Evolutionary conservation across 2,329 filamentous ascomycete genomes (phyloP), one percentile per base, ranked within the genome.

Genomic region (Colletotrichum melonis): DNA sequence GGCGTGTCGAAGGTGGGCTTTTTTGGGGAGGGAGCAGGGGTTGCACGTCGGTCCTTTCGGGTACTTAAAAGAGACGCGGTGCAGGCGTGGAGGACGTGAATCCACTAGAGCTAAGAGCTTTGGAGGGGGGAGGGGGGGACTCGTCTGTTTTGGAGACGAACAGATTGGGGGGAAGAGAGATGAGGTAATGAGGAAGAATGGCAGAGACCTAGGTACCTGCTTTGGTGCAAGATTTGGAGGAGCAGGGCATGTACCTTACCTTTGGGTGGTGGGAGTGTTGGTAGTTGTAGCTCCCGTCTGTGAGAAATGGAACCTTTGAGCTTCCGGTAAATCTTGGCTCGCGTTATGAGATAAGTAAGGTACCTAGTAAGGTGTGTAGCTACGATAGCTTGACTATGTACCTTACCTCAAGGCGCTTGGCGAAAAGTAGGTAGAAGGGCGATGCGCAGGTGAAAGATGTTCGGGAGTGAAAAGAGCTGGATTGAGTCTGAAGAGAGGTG

Each of bases 81-180:
- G 68, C 68, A 65, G 52, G 28, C 35, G 63, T 64, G 62, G 32
- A 55, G 49, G 63, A 52, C n/a, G 57, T 67, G 68, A 73, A 73
- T 54, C 71, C 71, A 73, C 71, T 42, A 58, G 60, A 73, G 71
- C 71, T 73, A 49, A 35, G 62, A 73, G 71, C 71, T 73, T 73
- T 60, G 70, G 70, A 73, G 67, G 67, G 67, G 70, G 70, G 67
- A 73, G 71, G 67, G 65, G 63, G 54, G 60, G 58, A 56, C 32
- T 56, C 46, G 49, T 49, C 30, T 52, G 67, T 73, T 70, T 49
- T 66, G 62, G 67, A 67, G 72, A 64, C 63, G n/a, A 58, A 14
- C 24, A 56, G 68, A 62, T 58, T 32, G 63, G 55, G 63, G 26
- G 7, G 63, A 22, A 52, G 38, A 57, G 24, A 46, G 72, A 72